These are phyloP conservation scores for Puccinia triticina DNA, from an alignment of 1,284 basidiomycete genomes.

Conservation along the genomic window DNA sequence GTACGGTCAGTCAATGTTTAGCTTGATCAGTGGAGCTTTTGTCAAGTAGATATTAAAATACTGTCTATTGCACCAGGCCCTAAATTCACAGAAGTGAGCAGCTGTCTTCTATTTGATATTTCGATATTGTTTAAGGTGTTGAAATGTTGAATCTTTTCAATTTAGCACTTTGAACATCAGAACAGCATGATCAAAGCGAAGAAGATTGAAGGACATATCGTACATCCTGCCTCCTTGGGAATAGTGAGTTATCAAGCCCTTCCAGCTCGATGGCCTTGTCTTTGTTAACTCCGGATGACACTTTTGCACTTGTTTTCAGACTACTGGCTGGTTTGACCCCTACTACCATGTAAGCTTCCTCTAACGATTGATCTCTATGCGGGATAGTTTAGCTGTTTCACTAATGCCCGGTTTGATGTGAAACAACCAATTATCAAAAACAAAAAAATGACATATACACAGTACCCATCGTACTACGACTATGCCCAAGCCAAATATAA, in stretches of 20 bases:
- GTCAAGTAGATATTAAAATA: background rate
- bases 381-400: background rate
- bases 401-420: background rate
- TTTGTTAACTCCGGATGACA: background rate
- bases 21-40: background rate
- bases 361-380: background rate
- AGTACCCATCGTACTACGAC: conserved; percentile 46
- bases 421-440: background rate
- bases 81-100: conserved; percentile 43
- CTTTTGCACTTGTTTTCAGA: conserved; percentile 8
- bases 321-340: conserved; percentile 49
- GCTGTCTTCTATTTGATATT: background rate
- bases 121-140: background rate
- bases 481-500: conserved; percentile 49
- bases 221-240: conserved; percentile 37
- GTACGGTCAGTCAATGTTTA: conserved; percentile 34
- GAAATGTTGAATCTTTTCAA: background rate
- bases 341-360: conserved; percentile 32
- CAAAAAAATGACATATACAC: background rate
- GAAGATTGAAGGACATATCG: conserved; percentile 22
- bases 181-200: conserved; percentile 37
- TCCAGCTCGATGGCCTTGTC: background rate
- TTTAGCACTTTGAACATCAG: conserved; percentile 42
- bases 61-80: conserved; percentile 21
- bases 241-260: conserved; percentile 30